Percentiles rank a stretch among this genome's conserved stretches.
phyloP scores from a whole-genome alignment of 176 grass and related monocot genomes.

The Oryza longistaminata region DNA sequence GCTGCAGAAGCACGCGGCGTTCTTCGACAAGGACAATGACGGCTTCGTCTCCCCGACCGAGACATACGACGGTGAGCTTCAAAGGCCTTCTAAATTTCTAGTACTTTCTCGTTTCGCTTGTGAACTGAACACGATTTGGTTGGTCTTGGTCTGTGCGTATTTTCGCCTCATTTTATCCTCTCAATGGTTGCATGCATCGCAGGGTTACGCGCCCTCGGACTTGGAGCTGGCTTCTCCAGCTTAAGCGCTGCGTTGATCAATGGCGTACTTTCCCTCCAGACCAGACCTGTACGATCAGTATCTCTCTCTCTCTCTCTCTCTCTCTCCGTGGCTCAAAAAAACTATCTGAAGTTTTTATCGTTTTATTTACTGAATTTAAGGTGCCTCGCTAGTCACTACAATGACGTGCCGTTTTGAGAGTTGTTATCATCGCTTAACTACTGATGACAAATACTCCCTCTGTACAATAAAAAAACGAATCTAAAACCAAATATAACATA shows the following conservation, averaged over 20 bases:
- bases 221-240: slow-evolving; percentile 35
- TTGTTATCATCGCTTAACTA: too few species aligned
- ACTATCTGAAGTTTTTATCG: neutral
- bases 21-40: slow-evolving; percentile 83
- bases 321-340: neutral
- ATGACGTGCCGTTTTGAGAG: neutral
- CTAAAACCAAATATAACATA: too few species aligned
- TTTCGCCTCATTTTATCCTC: neutral
- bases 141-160: neutral
- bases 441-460: too few species aligned
- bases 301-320: neutral
- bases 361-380: neutral
- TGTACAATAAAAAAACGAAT: too few species aligned
- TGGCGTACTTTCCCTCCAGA: slow-evolving; percentile 39
- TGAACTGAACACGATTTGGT: neutral
- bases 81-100: neutral
- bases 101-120: neutral
- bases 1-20: slow-evolving; percentile 77
- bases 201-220: slow-evolving; percentile 57
- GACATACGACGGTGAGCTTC: slow-evolving; percentile 62
- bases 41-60: slow-evolving; percentile 68
- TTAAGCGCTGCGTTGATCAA: slow-evolving; percentile 56
- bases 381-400: neutral
- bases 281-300: slow-evolving; percentile 34
- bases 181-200: neutral